Percentiles rank a stretch among this genome's conserved stretches.
Evolutionary conservation across 768 basidiomycete genomes (phyloP).

Genomic region (Chalciporus sphaerocephalus): DNA sequence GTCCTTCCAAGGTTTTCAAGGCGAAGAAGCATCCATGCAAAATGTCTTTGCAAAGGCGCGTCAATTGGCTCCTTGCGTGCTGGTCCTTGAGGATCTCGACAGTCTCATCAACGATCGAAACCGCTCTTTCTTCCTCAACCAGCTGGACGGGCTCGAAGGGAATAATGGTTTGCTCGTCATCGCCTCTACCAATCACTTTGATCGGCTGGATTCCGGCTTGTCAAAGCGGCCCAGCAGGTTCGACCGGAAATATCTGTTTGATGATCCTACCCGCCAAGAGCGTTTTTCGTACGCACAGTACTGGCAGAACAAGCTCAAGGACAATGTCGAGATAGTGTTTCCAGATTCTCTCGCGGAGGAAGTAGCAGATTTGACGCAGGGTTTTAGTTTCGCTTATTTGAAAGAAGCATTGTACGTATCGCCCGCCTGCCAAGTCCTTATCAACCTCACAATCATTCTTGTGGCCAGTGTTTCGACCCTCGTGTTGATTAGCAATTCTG

Average conservation of each 20-base stretch:
- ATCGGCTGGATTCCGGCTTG: slow-evolving; percentile 71
- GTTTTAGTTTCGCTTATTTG: slow-evolving; percentile 83
- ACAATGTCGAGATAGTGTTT: slow-evolving; percentile 61
- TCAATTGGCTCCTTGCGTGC: slow-evolving; percentile 58
- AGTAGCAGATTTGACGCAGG: slow-evolving; percentile 54
- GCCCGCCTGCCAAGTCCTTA: not conserved
- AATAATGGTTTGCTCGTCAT: slow-evolving; percentile 80
- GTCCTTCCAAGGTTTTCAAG: slow-evolving; percentile 64
- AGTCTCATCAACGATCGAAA: slow-evolving; percentile 74
- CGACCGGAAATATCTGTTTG: slow-evolving; percentile 78
- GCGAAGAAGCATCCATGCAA: slow-evolving; percentile 66
- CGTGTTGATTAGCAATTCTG: slow-evolving; percentile 55
- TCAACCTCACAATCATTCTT: not conserved
- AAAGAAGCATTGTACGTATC: slow-evolving; percentile 81
- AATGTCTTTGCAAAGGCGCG: slow-evolving; percentile 72
- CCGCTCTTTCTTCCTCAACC: slow-evolving; percentile 85
- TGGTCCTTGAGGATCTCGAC: slow-evolving; percentile 64
- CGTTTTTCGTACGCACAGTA: slow-evolving; percentile 66
- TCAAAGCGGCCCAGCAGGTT: slow-evolving; percentile 79
- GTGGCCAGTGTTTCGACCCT: slow-evolving; percentile 61
- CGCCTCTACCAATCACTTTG: slow-evolving; percentile 81
- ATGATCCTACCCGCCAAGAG: slow-evolving; percentile 62
- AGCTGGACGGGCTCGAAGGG: slow-evolving; percentile 73
- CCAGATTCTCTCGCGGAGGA: slow-evolving; percentile 59
- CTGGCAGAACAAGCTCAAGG: slow-evolving; percentile 73